Percentiles rank a stretch among this genome's conserved stretches.
These are phyloP conservation scores for Odontarrhena argentea DNA, from an alignment of 345 rosid species.

Conservation along the genomic window DNA sequence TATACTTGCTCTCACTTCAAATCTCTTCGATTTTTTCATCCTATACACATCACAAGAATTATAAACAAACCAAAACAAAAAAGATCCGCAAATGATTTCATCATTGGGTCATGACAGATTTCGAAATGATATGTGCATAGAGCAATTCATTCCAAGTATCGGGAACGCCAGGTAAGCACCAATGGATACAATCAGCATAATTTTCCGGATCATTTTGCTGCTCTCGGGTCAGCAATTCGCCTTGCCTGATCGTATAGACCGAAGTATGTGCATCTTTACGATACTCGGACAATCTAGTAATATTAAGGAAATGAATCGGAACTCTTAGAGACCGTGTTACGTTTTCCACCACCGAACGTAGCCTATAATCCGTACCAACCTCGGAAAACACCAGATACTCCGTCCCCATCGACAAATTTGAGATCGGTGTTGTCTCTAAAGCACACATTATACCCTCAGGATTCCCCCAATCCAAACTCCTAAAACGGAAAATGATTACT, in stretches of 20 bases:
- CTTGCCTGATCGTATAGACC: conserved; percentile 67
- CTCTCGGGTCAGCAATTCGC: conserved; percentile 60
- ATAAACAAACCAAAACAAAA: not conserved
- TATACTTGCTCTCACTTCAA: not conserved
- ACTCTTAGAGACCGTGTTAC: conserved; percentile 52
- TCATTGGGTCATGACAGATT: conserved; percentile 39
- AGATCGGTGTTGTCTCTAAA: conserved; percentile 56
- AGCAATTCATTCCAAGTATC: conserved; percentile 85
- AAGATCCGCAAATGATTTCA: conserved; percentile 7
- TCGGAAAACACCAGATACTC: conserved; percentile 15
- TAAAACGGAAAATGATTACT: conserved; percentile 12
- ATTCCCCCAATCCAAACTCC: conserved; percentile 90
- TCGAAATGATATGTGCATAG: conserved; percentile 59
- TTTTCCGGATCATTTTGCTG: conserved; percentile 65
- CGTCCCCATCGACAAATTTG: conserved; percentile 42
- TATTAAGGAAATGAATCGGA: conserved; percentile 62
- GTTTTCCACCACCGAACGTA: conserved; percentile 49
- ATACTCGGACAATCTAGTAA: conserved; percentile 67
- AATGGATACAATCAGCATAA: conserved; percentile 86
- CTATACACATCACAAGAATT: conserved; percentile 28
- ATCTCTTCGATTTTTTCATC: not conserved
- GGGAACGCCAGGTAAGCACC: conserved; percentile 88
- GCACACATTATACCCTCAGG: conserved; percentile 80
- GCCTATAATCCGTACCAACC: conserved; percentile 67
- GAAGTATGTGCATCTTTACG: conserved; percentile 92